Conservation (phyloP, 352 stramenopile species). For the Phytophthora agathidicida region DNA sequence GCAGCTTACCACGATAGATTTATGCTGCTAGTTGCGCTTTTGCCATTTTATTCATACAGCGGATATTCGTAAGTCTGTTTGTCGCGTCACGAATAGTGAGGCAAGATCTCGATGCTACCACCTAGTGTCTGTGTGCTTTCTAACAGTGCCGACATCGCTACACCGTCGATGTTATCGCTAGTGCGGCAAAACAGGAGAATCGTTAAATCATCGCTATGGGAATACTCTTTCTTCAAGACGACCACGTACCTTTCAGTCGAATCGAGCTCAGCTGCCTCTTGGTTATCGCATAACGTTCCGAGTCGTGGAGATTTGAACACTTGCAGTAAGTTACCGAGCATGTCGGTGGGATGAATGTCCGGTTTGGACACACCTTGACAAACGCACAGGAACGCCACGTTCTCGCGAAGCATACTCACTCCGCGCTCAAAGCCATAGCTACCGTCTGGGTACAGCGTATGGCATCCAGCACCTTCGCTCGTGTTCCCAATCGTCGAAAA, state of each 20-base stretch:
- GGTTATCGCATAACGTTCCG: constrained; percentile 48
- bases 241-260: constrained; percentile 25
- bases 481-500: constrained; percentile 88
- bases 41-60: constrained; percentile 38
- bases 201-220: background rate
- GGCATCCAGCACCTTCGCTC: constrained; percentile 74
- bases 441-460: constrained; percentile 86
- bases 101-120: constrained; percentile 65
- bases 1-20: constrained; percentile 35
- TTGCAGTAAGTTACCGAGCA: constrained; percentile 71
- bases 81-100: constrained; percentile 55
- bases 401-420: constrained; percentile 80
- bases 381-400: constrained; percentile 62
- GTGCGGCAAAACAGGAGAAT: background rate
- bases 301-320: constrained; percentile 53
- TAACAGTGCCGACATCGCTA: constrained; percentile 36
- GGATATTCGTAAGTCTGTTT: constrained; percentile 7
- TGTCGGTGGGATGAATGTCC: constrained; percentile 55
- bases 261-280: constrained; percentile 14
- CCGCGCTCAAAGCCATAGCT: constrained; percentile 78
- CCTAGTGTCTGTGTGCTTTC: constrained; percentile 57
- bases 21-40: constrained; percentile 31
- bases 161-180: constrained; percentile 1
- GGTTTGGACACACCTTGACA: constrained; percentile 51
- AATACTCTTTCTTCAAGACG: background rate